Evolutionary conservation across 306 rosid genomes (phyloP), one percentile per base, ranked within the genome.

Genomic region (Fragaria nilgerrensis): DNA sequence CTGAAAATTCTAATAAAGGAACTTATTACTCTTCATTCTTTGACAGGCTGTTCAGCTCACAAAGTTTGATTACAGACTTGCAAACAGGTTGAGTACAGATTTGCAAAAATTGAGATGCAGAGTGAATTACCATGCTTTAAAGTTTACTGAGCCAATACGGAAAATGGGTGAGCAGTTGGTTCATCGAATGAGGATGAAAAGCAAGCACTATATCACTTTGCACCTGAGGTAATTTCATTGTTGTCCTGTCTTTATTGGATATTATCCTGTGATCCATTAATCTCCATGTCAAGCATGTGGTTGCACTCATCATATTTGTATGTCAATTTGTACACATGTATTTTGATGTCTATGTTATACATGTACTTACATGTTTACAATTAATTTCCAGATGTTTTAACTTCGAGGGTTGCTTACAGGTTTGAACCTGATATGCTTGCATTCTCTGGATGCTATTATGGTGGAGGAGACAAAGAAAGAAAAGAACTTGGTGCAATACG

Each of bases 361-460:
- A 37, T 17, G 7, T 52, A 25, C 64, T 34, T 29, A 32, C 43
- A 36, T n/a, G 49, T 34, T 52, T 27, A 52, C 25, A 23, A 58
- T 74, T n/a, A 9, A 65, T 73, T 37, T 63, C 5, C 48, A n/a
- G 13, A 16, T 9, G 45, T 5, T 59, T 41, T 39, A 41, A 58
- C 36, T 59, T 61, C 55, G 14, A 36, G 34, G 27, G 70, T 73
- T 72, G 23, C 59, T 39, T 74, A 36, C 89, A 95, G 99, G 82
- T 96, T 87, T 85, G 99, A 96, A 84, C 94, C 98, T 76, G 99
- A 96, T 86, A 96, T 96, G 99, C 97, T 96, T 84, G 99, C 99
- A 79, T 96, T 96, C 86, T 96, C 99, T 52, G 99, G 97, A 68
- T 96, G 99, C 71, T 84, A 92, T 85, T 96, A 91, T 88, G 99